Percentiles rank a stretch among this genome's conserved stretches.
phyloP scores from a whole-genome alignment of 2,329 filamentous ascomycete species.

The Aureobasidium sp. region DNA sequence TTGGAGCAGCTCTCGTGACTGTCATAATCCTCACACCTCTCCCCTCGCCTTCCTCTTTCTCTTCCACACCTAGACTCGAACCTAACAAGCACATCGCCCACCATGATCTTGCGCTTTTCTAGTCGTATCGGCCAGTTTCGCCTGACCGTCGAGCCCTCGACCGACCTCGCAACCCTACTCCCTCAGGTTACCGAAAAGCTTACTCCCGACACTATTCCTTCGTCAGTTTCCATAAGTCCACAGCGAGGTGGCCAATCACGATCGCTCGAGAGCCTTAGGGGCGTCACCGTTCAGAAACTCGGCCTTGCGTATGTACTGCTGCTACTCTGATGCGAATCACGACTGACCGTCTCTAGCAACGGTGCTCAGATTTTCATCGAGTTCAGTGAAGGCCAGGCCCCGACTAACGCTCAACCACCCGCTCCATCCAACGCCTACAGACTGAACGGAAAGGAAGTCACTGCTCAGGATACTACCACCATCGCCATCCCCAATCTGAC shows the following conservation, averaged over 20 bases:
- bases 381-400: conserved; percentile 54
- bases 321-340: conserved; percentile 13
- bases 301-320: conserved; percentile 42
- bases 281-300: conserved; percentile 49
- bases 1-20: background rate
- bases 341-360: conserved; percentile 49
- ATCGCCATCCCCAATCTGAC: conserved; percentile 52
- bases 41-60: background rate
- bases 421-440: conserved; percentile 43
- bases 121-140: conserved; percentile 91
- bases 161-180: conserved; percentile 57
- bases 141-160: conserved; percentile 64
- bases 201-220: conserved; percentile 46
- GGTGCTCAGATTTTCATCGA: conserved; percentile 85
- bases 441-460: conserved; percentile 69
- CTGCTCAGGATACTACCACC: conserved; percentile 56
- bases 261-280: conserved; percentile 42
- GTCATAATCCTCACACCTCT: background rate
- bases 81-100: conserved; percentile 18
- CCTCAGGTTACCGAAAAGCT: conserved; percentile 51
- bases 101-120: conserved; percentile 78
- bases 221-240: conserved; percentile 51
- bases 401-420: conserved; percentile 41
- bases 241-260: conserved; percentile 52
- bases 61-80: background rate